Conservation (phyloP, 768 basidiomycete genomes). For the Pulveroboletus ravenelii region DNA sequence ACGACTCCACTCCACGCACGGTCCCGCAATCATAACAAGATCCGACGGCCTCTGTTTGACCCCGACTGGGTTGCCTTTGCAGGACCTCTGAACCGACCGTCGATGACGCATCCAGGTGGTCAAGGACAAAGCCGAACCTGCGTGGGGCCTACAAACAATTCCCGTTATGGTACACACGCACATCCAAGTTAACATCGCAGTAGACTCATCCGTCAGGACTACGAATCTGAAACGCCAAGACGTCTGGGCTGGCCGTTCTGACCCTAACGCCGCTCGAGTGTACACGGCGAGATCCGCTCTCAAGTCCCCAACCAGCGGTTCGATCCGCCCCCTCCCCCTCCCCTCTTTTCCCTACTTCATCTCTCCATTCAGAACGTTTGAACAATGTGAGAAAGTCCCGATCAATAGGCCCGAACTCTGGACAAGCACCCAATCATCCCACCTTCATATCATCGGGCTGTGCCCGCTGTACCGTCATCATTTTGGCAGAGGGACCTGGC, state of each 20-base stretch:
- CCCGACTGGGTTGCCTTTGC: no score
- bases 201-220: slow-evolving; percentile 1
- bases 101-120: no score
- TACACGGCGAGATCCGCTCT: slow-evolving; percentile 26
- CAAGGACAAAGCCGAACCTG: no score
- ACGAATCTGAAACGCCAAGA: slow-evolving; percentile 15
- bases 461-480: slow-evolving; percentile 10
- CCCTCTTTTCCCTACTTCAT: no score
- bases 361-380: slow-evolving; percentile 6
- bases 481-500: slow-evolving; percentile 4
- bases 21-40: no score
- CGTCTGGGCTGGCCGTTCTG: neutral
- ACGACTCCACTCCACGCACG: no score
- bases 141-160: no score
- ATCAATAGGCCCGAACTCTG: slow-evolving; percentile 17
- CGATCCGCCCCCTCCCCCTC: neutral
- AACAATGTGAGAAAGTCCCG: slow-evolving; percentile 19
- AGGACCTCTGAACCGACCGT: no score
- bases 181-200: slow-evolving; percentile 9
- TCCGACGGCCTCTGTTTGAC: no score
- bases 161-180: neutral
- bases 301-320: slow-evolving; percentile 13
- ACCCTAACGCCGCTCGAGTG: slow-evolving; percentile 21
- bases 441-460: slow-evolving; percentile 10
- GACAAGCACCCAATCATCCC: slow-evolving; percentile 11